Evolutionary conservation across 352 stramenopile genomes (phyloP).

Genomic region (Globisporangium rhizosaccharum): DNA sequence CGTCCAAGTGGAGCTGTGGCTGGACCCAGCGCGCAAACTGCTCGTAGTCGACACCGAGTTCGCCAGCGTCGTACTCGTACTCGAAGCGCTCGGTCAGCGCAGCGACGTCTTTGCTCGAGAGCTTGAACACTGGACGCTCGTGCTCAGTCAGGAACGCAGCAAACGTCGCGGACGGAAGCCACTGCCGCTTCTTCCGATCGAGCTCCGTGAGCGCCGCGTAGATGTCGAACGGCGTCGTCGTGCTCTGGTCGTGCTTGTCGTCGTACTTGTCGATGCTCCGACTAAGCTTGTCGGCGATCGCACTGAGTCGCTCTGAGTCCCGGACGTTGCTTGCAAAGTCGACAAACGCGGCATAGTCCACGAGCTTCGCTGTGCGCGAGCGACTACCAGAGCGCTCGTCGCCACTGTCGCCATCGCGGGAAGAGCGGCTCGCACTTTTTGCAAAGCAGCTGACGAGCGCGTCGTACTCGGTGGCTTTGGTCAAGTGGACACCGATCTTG

Average conservation of each 20-base stretch:
- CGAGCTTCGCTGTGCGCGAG: constrained; percentile 5
- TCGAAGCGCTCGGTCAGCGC: constrained; percentile 51
- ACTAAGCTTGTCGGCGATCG: constrained; percentile 42
- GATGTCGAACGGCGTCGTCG: constrained; percentile 38
- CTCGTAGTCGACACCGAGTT: constrained; percentile 58
- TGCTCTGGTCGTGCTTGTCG: constrained; percentile 38
- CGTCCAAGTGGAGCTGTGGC: constrained; percentile 53
- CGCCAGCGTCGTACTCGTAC: constrained; percentile 56
- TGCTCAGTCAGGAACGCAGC: constrained; percentile 18
- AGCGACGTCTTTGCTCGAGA: constrained; percentile 28
- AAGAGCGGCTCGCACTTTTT: not conserved
- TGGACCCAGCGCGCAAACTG: constrained; percentile 70
- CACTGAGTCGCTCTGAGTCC: constrained; percentile 55
- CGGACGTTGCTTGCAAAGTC: constrained; percentile 67
- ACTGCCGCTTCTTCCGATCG: constrained; percentile 50
- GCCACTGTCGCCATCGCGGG: constrained; percentile 5
- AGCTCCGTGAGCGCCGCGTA: constrained; percentile 35
- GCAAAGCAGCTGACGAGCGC: constrained; percentile 37
- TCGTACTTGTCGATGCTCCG: constrained; percentile 44
- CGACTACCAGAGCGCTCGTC: not conserved
- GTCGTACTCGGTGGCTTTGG: constrained; percentile 29
- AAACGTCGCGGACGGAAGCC: constrained; percentile 45
- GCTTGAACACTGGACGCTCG: constrained; percentile 31
- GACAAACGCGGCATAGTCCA: constrained; percentile 55
- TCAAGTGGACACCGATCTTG: constrained; percentile 46